Conservation (phyloP, 176 grass and related monocot genomes). For the Poa annua region DNA sequence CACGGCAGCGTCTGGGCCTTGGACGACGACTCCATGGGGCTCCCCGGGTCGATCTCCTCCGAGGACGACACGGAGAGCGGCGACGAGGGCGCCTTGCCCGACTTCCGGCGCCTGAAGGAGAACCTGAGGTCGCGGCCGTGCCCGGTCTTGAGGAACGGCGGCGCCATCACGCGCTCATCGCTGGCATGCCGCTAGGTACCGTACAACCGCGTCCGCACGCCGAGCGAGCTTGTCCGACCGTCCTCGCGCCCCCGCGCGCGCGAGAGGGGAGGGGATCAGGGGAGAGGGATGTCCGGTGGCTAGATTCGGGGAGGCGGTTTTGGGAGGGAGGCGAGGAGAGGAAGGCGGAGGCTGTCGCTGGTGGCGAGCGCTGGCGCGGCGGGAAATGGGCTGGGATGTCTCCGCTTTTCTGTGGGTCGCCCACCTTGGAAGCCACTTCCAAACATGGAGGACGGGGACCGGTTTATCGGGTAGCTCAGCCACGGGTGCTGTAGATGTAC, state of each 20-base stretch:
- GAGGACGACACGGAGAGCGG: slow-evolving; percentile 27
- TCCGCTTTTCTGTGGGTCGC: not conserved
- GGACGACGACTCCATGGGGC: slow-evolving; percentile 34
- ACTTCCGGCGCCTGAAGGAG: slow-evolving; percentile 49
- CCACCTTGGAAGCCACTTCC: slow-evolving; percentile 15
- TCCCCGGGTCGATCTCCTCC: slow-evolving; percentile 30
- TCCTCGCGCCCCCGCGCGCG: not conserved
- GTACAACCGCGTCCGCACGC: slow-evolving; percentile 11
- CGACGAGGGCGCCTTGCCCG: slow-evolving; percentile 24
- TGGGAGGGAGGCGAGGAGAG: slow-evolving; percentile 35
- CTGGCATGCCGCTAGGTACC: slow-evolving; percentile 1
- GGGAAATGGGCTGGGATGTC: slow-evolving; percentile 25
- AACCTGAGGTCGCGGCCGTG: slow-evolving; percentile 60
- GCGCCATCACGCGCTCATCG: slow-evolving; percentile 56
- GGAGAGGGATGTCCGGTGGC: slow-evolving; percentile 15
- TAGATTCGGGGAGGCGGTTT: slow-evolving; percentile 52
- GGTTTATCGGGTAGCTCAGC: not conserved
- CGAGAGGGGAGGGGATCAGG: not conserved
- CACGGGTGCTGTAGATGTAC: not conserved
- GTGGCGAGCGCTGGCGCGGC: not conserved
- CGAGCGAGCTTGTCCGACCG: not conserved
- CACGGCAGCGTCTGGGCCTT: not conserved
- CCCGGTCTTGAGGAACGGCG: slow-evolving; percentile 56
- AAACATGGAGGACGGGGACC: slow-evolving; percentile 12
- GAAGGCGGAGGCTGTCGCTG: not conserved